Conservation (phyloP, 768 basidiomycete species). For the Gloeopeniophorella convolvens region DNA sequence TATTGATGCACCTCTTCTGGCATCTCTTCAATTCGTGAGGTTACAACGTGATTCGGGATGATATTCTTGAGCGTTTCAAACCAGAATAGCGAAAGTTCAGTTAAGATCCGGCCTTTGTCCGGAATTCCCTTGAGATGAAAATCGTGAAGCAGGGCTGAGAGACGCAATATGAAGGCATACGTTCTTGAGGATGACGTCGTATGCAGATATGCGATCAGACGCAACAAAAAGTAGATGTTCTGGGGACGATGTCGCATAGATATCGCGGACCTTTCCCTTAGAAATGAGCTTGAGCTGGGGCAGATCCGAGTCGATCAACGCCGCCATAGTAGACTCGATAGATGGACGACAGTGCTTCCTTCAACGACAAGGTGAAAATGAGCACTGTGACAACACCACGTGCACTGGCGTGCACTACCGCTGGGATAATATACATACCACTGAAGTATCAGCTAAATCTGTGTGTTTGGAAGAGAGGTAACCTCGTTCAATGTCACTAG, state of each 20-base stretch:
- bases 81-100: constrained; percentile 92
- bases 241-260: constrained; percentile 71
- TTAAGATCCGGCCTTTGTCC: constrained; percentile 85
- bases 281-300: constrained; percentile 66
- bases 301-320: constrained; percentile 51
- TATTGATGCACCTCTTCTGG: constrained; percentile 72
- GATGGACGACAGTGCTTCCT: too few relatives aligned
- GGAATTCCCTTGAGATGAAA: constrained; percentile 70
- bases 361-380: too few relatives aligned
- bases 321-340: constrained; percentile 22
- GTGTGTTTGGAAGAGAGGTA: too few relatives aligned
- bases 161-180: constrained; percentile 37
- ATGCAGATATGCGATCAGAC: constrained; percentile 92
- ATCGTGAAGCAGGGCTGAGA: background rate
- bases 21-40: constrained; percentile 72
- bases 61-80: constrained; percentile 75
- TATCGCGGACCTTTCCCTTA: constrained; percentile 93
- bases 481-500: too few relatives aligned
- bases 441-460: too few relatives aligned
- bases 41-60: constrained; percentile 87
- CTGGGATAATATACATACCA: too few relatives aligned
- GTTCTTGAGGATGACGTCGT: constrained; percentile 91
- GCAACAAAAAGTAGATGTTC: constrained; percentile 87
- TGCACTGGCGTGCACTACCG: too few relatives aligned
- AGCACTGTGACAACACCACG: too few relatives aligned